Percentiles rank a stretch among this genome's conserved stretches.
These are phyloP conservation scores for Blumeriella jaapii DNA, from an alignment of 2,329 filamentous ascomycete genomes.

Conservation along the genomic window DNA sequence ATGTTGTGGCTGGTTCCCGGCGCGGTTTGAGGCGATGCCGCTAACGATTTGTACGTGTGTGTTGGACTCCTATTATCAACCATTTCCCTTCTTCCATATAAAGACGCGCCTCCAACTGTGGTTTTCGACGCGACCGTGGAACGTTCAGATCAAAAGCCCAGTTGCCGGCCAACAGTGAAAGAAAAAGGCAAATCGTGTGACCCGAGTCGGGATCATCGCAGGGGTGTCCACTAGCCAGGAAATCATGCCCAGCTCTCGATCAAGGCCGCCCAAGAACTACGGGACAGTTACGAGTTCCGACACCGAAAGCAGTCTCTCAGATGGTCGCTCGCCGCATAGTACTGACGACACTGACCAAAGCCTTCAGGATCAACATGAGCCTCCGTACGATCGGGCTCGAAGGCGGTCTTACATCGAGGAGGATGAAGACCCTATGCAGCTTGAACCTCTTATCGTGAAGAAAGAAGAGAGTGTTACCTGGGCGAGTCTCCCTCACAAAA, in stretches of 20 bases:
- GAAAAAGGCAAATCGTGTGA: neutral
- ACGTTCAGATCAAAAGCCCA: too few relatives aligned
- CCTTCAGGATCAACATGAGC: conserved; percentile 4
- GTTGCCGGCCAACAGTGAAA: neutral
- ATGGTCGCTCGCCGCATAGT: conserved; percentile 11
- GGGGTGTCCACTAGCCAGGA: too few relatives aligned
- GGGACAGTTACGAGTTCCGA: conserved; percentile 9
- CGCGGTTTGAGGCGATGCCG: too few relatives aligned
- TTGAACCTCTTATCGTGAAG: conserved; percentile 15
- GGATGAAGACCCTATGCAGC: conserved; percentile 23
- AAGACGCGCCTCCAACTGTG: too few relatives aligned
- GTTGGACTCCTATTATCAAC: too few relatives aligned
- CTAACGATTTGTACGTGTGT: too few relatives aligned
- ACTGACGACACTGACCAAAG: conserved; percentile 10
- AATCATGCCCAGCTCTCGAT: conserved; percentile 1
- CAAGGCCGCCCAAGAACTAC: conserved; percentile 7
- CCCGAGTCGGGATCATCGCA: too few relatives aligned
- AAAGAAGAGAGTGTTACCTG: conserved; percentile 43
- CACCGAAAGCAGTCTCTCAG: conserved; percentile 8
- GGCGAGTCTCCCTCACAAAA: conserved; percentile 65
- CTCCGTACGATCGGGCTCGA: conserved; percentile 10
- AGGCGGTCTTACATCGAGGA: conserved; percentile 18
- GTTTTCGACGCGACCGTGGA: too few relatives aligned
- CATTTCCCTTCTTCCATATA: too few relatives aligned
- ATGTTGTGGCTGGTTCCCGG: too few relatives aligned